phyloP scores from a whole-genome alignment of 2,329 filamentous ascomycete genomes.

The Penicillium occitanis region DNA sequence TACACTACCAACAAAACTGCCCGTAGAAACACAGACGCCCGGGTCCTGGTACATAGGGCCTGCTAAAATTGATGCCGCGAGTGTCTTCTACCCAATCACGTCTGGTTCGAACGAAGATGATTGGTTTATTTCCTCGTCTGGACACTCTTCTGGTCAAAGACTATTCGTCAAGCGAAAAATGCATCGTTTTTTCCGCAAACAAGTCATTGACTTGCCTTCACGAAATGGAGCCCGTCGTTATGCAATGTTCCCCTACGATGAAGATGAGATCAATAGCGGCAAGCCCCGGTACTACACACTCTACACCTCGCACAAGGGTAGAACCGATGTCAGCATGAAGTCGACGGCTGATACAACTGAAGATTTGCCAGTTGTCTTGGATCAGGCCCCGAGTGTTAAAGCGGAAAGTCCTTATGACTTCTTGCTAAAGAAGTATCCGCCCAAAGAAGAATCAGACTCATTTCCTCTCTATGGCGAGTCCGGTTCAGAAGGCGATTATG shows the following conservation, averaged over 20 bases:
- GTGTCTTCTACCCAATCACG: constrained; percentile 46
- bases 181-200: constrained; percentile 30
- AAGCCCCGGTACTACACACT: constrained; percentile 31
- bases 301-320: constrained; percentile 30
- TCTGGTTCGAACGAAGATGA: constrained; percentile 28
- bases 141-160: constrained; percentile 29
- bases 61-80: constrained; percentile 37
- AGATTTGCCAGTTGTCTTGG: background rate
- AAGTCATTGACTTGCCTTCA: constrained; percentile 26
- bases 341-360: constrained; percentile 30
- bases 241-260: constrained; percentile 33
- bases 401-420: constrained; percentile 31
- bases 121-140: constrained; percentile 28
- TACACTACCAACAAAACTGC: background rate
- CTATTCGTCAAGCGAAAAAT: constrained; percentile 35
- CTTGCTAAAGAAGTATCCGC: constrained; percentile 45
- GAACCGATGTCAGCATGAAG: constrained; percentile 31
- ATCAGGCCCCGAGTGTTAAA: background rate
- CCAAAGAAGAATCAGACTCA: constrained; percentile 44
- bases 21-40: background rate
- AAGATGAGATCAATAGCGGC: constrained; percentile 17
- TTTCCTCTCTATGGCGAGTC: constrained; percentile 59
- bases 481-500: constrained; percentile 53
- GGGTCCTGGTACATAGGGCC: constrained; percentile 41
- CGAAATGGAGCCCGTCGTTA: constrained; percentile 25